Percentiles rank a stretch among this genome's conserved stretches.
Evolutionary conservation across 495 filamentous ascomycete species (phyloP).

Genomic region (Aspergillus bridgeri): DNA sequence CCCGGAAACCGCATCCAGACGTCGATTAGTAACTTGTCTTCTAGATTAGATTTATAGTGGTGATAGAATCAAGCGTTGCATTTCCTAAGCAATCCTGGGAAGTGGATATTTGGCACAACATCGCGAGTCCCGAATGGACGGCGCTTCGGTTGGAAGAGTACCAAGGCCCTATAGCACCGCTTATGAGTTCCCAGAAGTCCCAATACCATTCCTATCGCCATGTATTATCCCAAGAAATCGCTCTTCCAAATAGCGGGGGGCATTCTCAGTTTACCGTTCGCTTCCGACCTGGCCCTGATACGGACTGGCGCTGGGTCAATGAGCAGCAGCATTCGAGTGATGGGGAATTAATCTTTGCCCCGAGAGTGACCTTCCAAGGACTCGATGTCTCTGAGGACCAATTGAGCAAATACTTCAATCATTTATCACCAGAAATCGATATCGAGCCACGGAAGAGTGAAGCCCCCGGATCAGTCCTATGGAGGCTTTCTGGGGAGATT

Average conservation of each 20-base stretch:
- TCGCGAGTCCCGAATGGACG: conserved; percentile 36
- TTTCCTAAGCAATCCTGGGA: conserved; percentile 62
- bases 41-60: conserved; percentile 60
- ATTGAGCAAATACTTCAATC: conserved; percentile 58
- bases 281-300: conserved; percentile 53
- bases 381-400: conserved; percentile 32
- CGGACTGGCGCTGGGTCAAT: conserved; percentile 74
- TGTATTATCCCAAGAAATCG: conserved; percentile 36
- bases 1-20: neutral
- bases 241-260: conserved; percentile 30
- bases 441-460: conserved; percentile 59
- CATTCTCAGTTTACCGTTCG: conserved; percentile 69
- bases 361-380: conserved; percentile 12
- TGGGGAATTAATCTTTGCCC: conserved; percentile 56
- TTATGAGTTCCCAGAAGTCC: conserved; percentile 29
- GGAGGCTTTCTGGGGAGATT: conserved; percentile 60
- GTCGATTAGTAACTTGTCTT: neutral
- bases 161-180: conserved; percentile 20
- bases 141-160: conserved; percentile 32
- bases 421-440: conserved; percentile 54
- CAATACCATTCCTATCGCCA: conserved; percentile 29
- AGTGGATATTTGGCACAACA: conserved; percentile 73
- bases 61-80: conserved; percentile 62
- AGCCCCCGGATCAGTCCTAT: conserved; percentile 66
- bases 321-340: conserved; percentile 57